These are phyloP conservation scores for Fusarium decemcellulare DNA, from an alignment of 2,329 filamentous ascomycete genomes.

Conservation along the genomic window DNA sequence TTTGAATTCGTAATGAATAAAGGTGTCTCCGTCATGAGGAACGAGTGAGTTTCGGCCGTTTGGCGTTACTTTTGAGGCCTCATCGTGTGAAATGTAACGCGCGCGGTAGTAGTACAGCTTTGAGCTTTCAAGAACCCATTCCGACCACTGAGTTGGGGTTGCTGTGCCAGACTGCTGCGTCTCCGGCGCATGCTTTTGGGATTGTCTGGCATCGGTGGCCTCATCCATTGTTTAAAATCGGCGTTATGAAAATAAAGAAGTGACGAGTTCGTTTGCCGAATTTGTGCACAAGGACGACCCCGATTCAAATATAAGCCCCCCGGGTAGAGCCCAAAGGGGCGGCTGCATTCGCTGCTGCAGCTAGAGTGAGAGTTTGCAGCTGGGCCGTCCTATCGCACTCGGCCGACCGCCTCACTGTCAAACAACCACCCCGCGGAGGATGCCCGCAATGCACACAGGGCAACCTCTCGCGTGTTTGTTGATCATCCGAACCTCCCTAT, in stretches of 20 bases:
- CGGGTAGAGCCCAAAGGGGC: not conserved
- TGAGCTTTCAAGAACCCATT: constrained; percentile 34
- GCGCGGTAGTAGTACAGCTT: constrained; percentile 41
- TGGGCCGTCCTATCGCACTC: constrained; percentile 3
- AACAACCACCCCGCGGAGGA: constrained; percentile 20
- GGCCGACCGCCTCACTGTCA: constrained; percentile 43
- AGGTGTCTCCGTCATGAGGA: constrained; percentile 31
- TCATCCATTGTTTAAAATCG: constrained; percentile 12
- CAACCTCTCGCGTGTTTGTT: constrained; percentile 28
- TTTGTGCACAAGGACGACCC: not conserved
- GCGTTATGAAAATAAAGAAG: not conserved
- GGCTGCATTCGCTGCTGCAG: constrained; percentile 10
- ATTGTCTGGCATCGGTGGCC: constrained; percentile 11
- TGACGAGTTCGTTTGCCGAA: not conserved
- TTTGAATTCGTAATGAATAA: constrained; percentile 43
- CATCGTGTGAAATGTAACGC: constrained; percentile 39
- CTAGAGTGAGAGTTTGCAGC: constrained; percentile 18
- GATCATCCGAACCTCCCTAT: not conserved
- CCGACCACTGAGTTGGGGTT: constrained; percentile 29
- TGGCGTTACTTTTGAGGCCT: constrained; percentile 19
- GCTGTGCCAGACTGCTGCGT: constrained; percentile 12
- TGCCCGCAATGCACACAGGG: constrained; percentile 23
- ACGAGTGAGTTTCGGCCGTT: constrained; percentile 41
- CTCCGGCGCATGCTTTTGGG: constrained; percentile 1
- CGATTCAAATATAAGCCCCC: constrained; percentile 30